Base-by-base conservation (phyloP, 2,329 filamentous ascomycete genomes). In the Arthrinium puccinioides region DNA sequence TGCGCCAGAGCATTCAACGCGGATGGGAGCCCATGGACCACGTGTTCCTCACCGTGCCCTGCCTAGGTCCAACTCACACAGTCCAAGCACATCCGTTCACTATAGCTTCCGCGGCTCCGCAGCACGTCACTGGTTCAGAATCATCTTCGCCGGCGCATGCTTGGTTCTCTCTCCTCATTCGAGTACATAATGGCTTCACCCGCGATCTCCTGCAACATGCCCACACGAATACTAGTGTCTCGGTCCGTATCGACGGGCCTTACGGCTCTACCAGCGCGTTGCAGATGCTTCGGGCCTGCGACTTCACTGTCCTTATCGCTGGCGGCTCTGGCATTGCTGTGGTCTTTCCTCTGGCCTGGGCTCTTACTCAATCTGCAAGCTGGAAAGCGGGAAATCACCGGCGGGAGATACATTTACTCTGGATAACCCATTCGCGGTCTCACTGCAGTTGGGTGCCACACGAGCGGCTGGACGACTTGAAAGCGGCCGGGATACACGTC, bases 41-140 rank as follows among this genome's bases (percentile, higher is more conserved):
- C 52, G 66, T 81, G 33, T 83, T 83, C 55, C 52, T 83, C 39
- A 73, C 72, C 2, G 58, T 82, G 1, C 77, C 78, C 0, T 60
- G 58, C 0, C 62, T 83, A 6, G 70, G 69, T 2, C 54, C 57
- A 4, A 68, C 63, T 37, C 70, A 80, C 48, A 50, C 59, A 3
- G 51, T 80, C 2, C 79, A 83, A 55, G 67, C 77, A 0, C 79
- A 84, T 49, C 79, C 79, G 0, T 83, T 83, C 55, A 82, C 77
- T 8, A 80, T 84, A 38, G 72, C 77, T 13, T 82, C 78, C 3
- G 67, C 70, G 1, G 75, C 76, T 9, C 72, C 74, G 2, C 23
- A 37, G 21, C 14, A 10, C n/a, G 21, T 11, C 11, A 27, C 18
- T 26, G 16, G 8, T n/a, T 26, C 21, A 20, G 28, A 16, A 11